A percentile compares a stretch with the other conserved stretches of the same genome.
phyloP scores from a whole-genome alignment of 1,284 basidiomycete genomes.

The Tylopilus sp. region DNA sequence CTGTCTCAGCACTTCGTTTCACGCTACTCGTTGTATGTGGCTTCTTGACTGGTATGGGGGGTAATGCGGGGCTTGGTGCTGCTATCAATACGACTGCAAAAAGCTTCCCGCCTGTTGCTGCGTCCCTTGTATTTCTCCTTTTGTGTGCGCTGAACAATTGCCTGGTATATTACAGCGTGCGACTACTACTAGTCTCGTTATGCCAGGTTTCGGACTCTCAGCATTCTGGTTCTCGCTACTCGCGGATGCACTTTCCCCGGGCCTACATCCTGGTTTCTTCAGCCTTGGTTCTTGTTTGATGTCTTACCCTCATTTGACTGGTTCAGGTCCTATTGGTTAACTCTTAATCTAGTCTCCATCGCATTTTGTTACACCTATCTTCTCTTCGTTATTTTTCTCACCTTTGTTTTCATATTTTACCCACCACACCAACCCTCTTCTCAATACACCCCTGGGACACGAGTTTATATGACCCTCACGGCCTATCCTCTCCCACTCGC shows the following conservation, averaged over 20 bases:
- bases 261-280: too few relatives aligned
- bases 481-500: too few relatives aligned
- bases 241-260: constrained; percentile 74
- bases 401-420: too few relatives aligned
- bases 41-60: constrained; percentile 71
- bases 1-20: constrained; percentile 46
- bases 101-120: constrained; percentile 64
- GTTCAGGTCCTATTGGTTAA: too few relatives aligned
- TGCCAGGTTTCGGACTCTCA: constrained; percentile 88
- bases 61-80: constrained; percentile 66
- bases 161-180: constrained; percentile 61
- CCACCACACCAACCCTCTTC: too few relatives aligned
- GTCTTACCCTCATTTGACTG: too few relatives aligned
- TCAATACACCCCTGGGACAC: too few relatives aligned
- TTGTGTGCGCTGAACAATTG: neutral
- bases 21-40: constrained; percentile 58
- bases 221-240: constrained; percentile 84
- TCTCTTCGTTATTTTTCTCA: too few relatives aligned
- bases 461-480: too few relatives aligned
- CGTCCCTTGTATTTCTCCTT: constrained; percentile 13
- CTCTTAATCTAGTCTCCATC: too few relatives aligned
- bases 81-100: constrained; percentile 76
- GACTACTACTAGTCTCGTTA: constrained; percentile 76
- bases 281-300: too few relatives aligned
- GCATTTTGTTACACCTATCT: too few relatives aligned